These are phyloP conservation scores for Blastomyces percursus DNA, from an alignment of 2,329 filamentous ascomycete genomes.

Conservation along the genomic window DNA sequence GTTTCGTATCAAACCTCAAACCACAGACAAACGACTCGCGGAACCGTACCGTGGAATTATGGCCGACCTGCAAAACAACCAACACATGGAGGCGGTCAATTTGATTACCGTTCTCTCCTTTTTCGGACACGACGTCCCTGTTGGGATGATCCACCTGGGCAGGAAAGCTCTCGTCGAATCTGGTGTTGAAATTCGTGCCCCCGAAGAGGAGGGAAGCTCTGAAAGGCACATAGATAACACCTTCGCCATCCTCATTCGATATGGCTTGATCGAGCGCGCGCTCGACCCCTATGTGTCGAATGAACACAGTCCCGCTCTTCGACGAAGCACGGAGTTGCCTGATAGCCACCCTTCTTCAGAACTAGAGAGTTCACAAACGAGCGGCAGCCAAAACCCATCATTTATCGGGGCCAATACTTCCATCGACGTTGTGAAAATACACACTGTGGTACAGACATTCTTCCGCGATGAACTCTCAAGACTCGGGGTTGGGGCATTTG, in stretches of 20 bases:
- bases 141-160: constrained; percentile 54
- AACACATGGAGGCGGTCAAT: constrained; percentile 47
- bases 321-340: constrained; percentile 3
- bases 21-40: constrained; percentile 45
- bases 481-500: constrained; percentile 27
- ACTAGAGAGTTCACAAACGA: constrained; percentile 21
- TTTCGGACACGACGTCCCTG: constrained; percentile 53
- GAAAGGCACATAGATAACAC: constrained; percentile 36
- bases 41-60: constrained; percentile 40
- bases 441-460: constrained; percentile 39
- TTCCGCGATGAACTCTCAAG: constrained; percentile 37
- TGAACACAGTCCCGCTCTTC: constrained; percentile 6
- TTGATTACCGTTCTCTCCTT: constrained; percentile 55
- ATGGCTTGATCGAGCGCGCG: constrained; percentile 36
- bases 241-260: constrained; percentile 35
- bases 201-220: constrained; percentile 17
- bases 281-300: constrained; percentile 23
- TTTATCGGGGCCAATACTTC: constrained; percentile 23
- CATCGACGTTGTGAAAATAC: constrained; percentile 39
- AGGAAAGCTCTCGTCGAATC: constrained; percentile 19
- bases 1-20: constrained; percentile 46
- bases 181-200: constrained; percentile 20
- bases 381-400: constrained; percentile 27
- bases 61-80: constrained; percentile 33
- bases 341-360: constrained; percentile 19